These are phyloP conservation scores for Naganishia cerealis DNA, from an alignment of 1,284 basidiomycete species.

Conservation along the genomic window DNA sequence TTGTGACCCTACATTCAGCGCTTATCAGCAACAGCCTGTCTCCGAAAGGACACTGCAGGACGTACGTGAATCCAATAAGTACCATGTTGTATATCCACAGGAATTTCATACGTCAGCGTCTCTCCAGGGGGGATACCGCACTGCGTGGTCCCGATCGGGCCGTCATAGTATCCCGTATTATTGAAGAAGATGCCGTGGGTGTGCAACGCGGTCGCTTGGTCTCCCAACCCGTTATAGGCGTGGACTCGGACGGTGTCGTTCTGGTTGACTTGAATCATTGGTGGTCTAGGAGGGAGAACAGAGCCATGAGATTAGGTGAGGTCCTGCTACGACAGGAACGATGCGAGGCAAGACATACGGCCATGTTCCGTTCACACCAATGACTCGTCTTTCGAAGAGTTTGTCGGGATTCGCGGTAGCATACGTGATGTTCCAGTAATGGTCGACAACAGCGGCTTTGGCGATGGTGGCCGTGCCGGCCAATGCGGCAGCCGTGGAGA, in stretches of 20 bases:
- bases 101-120: constrained; percentile 75
- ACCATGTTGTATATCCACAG: constrained; percentile 73
- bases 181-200: constrained; percentile 95
- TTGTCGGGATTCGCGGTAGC: constrained; percentile 53
- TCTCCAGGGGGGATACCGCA: constrained; percentile 81
- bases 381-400: constrained; percentile 65
- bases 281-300: constrained; percentile 63
- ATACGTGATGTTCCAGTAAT: constrained; percentile 55
- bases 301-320: constrained; percentile 7
- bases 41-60: constrained; percentile 49
- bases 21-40: background rate
- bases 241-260: constrained; percentile 73
- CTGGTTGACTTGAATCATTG: constrained; percentile 70
- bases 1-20: constrained; percentile 38
- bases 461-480: constrained; percentile 28
- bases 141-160: constrained; percentile 76
- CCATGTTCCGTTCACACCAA: constrained; percentile 88
- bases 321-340: background rate
- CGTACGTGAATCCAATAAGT: constrained; percentile 83
- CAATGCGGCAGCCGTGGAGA: background rate
- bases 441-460: constrained; percentile 48
- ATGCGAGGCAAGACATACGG: constrained; percentile 62
- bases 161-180: constrained; percentile 79
- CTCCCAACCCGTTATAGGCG: constrained; percentile 67
- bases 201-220: constrained; percentile 57